Percentiles rank a stretch among this genome's conserved stretches.
Conservation (phyloP, 1,284 basidiomycete genomes). For the Ustilago curta region DNA sequence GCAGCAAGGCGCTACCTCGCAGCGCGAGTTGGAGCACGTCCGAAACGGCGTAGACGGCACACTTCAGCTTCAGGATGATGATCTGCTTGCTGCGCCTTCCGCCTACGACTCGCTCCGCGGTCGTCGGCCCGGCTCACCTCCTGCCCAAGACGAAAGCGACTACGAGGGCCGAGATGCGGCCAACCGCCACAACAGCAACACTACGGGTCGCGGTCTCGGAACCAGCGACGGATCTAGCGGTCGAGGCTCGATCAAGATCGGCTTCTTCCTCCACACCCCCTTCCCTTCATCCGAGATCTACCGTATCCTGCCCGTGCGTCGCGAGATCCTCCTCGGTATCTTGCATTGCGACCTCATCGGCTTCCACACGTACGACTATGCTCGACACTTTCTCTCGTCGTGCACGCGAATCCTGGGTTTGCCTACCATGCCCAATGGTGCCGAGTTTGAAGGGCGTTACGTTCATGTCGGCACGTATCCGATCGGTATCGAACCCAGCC, state of each 20-base stretch:
- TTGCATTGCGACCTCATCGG: constrained; percentile 87
- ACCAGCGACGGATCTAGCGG: constrained; percentile 59
- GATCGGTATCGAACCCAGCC: constrained; percentile 94
- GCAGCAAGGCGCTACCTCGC: constrained; percentile 70
- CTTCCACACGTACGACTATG: constrained; percentile 99
- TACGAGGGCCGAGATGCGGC: constrained; percentile 28
- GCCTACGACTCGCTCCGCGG: constrained; percentile 13
- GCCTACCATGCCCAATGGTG: constrained; percentile 96
- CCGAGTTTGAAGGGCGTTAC: constrained; percentile 92
- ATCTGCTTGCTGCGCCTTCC: constrained; percentile 56
- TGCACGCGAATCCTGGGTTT: constrained; percentile 95
- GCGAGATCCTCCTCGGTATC: constrained; percentile 94
- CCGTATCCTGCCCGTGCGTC: constrained; percentile 87
- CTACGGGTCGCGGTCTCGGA: constrained; percentile 45
- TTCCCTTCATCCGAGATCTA: constrained; percentile 99
- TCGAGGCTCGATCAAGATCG: constrained; percentile 74
- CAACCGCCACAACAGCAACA: constrained; percentile 17
- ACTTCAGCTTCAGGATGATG: constrained; percentile 54
- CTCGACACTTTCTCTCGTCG: constrained; percentile 97
- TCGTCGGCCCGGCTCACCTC: constrained; percentile 22
- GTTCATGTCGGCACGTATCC: constrained; percentile 98
- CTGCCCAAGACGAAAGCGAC: constrained; percentile 17
- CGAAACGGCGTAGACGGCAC: constrained; percentile 62
- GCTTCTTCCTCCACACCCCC: constrained; percentile 98
- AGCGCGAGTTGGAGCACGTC: constrained; percentile 63